phyloP scores from a whole-genome alignment of 768 basidiomycete genomes.

The Collybiopsis confluens region DNA sequence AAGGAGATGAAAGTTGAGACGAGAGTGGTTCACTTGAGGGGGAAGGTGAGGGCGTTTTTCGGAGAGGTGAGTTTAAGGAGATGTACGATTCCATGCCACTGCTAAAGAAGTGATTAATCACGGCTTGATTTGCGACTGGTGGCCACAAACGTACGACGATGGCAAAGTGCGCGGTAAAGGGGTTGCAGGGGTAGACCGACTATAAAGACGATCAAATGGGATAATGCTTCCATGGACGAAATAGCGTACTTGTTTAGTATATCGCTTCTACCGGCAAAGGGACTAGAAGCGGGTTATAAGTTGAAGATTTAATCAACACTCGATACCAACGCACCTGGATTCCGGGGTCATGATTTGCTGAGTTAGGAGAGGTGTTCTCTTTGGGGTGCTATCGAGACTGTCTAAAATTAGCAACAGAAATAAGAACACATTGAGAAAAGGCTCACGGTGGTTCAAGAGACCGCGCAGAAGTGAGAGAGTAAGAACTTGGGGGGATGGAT shows the following conservation, averaged over 20 bases:
- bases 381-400: neutral
- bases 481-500: neutral
- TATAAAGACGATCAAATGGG: neutral
- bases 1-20: slow-evolving; percentile 21
- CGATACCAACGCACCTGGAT: slow-evolving; percentile 8
- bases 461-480: slow-evolving; percentile 6
- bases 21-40: slow-evolving; percentile 8
- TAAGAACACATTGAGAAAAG: neutral
- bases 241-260: neutral
- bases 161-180: neutral
- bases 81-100: neutral
- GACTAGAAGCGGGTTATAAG: neutral
- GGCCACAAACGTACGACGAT: neutral
- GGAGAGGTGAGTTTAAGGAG: neutral
- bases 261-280: neutral
- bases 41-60: slow-evolving; percentile 7
- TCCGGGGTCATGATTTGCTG: slow-evolving; percentile 15
- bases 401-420: neutral
- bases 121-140: neutral
- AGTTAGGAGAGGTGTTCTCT: neutral
- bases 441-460: neutral
- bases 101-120: neutral
- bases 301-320: neutral
- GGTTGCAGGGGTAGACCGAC: neutral
- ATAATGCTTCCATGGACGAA: neutral